Percentiles rank a stretch among this genome's conserved stretches.
phyloP scores from a whole-genome alignment of 805 yeast species.

The Saturnispora gosingensis region DNA sequence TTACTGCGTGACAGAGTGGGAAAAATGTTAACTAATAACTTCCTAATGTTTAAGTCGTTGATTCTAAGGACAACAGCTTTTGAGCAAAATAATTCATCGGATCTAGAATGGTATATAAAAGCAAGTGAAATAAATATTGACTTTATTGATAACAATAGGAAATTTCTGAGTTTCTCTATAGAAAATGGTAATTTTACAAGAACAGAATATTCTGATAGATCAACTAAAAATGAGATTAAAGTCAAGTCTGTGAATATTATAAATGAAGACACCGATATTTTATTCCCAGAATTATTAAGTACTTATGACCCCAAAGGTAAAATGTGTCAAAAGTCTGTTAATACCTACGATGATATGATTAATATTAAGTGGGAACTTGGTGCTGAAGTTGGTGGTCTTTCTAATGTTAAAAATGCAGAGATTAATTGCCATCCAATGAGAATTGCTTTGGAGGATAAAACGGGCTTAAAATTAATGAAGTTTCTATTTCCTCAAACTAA shows the following conservation, averaged over 20 bases:
- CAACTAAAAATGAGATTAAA: conserved; percentile 51
- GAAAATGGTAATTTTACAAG: conserved; percentile 54
- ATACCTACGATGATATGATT: conserved; percentile 27
- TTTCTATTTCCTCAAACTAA: conserved; percentile 55
- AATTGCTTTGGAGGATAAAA: conserved; percentile 61
- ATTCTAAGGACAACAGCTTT: conserved; percentile 15
- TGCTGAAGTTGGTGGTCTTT: conserved; percentile 83
- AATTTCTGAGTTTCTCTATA: conserved; percentile 58
- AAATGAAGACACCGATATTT: conserved; percentile 47
- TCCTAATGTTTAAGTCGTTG: conserved; percentile 35
- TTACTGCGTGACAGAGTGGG: conserved; percentile 30
- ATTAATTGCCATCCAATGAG: conserved; percentile 57
- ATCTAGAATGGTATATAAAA: conserved; percentile 48
- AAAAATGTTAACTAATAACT: conserved; percentile 33
- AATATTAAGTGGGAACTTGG: conserved; percentile 66
- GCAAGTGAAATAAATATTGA: conserved; percentile 69
- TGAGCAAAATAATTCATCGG: conserved; percentile 11
- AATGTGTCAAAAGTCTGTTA: conserved; percentile 12
- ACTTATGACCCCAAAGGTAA: conserved; percentile 28
- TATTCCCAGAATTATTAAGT: conserved; percentile 64
- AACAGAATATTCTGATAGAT: conserved; percentile 54
- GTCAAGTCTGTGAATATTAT: conserved; percentile 60
- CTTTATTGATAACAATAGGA: conserved; percentile 44
- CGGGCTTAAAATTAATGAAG: conserved; percentile 51
- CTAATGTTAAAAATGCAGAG: conserved; percentile 60